These are phyloP conservation scores for Neurospora intermedia DNA, from an alignment of 495 filamentous ascomycete species.

Conservation along the genomic window DNA sequence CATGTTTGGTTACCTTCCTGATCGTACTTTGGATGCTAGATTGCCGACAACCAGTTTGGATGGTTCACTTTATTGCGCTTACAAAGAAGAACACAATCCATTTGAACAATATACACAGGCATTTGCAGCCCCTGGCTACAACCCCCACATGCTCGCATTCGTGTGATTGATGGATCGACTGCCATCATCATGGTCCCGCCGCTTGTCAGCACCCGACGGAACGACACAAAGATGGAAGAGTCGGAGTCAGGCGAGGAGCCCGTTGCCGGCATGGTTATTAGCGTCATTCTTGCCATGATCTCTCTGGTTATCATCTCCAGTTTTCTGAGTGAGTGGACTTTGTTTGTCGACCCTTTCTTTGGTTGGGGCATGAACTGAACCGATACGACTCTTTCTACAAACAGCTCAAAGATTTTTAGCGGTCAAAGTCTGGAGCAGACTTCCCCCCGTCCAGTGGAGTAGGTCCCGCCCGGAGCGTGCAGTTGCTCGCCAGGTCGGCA, in stretches of 20 bases:
- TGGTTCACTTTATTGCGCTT: background rate
- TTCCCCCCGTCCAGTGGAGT: conserved; percentile 39
- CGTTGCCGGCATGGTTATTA: conserved; percentile 27
- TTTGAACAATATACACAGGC: background rate
- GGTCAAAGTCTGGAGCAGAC: conserved; percentile 30
- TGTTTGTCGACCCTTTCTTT: background rate
- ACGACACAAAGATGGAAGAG: background rate
- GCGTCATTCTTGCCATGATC: conserved; percentile 31
- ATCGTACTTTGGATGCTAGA: background rate
- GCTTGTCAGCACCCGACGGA: background rate
- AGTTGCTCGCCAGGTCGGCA: background rate
- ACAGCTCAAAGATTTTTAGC: conserved; percentile 28
- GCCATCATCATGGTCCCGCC: conserved; percentile 9
- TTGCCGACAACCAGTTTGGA: background rate
- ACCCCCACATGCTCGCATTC: background rate
- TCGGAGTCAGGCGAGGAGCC: conserved; percentile 14
- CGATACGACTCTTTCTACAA: background rate
- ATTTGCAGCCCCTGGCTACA: background rate
- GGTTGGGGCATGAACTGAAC: background rate
- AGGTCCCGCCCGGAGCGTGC: conserved; percentile 9
- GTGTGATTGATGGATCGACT: background rate
- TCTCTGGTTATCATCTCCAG: conserved; percentile 32
- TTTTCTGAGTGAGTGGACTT: conserved; percentile 32
- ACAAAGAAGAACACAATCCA: background rate
- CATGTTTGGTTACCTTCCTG: background rate